Evolutionary conservation across 176 grass and related monocot genomes (phyloP).

Genomic region (Ensete glaucum): DNA sequence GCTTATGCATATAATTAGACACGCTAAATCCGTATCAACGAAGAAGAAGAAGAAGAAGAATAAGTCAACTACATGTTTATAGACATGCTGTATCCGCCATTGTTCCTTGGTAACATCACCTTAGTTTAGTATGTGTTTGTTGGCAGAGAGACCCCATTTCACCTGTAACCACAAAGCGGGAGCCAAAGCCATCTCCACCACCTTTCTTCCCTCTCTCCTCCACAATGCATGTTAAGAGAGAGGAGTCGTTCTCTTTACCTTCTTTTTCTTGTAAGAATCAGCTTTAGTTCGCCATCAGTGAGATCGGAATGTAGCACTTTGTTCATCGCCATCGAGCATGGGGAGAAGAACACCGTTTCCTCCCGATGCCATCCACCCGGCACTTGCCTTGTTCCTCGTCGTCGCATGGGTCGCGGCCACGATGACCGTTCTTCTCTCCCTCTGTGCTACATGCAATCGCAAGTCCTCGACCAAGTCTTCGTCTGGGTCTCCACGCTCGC

Average conservation of each 20-base stretch:
- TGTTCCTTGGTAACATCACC: not conserved
- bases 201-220: conserved; percentile 14
- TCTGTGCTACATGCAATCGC: conserved; percentile 72
- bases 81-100: no score
- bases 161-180: conserved; percentile 30
- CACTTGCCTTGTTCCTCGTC: conserved; percentile 34
- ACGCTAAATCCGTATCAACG: no score
- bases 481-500: not conserved
- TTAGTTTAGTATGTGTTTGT: conserved; percentile 46
- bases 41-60: no score
- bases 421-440: conserved; percentile 37
- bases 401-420: conserved; percentile 45
- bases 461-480: conserved; percentile 22
- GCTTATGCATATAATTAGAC: no score
- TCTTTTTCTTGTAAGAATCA: not conserved
- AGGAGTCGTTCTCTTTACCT: not conserved
- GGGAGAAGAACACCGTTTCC: conserved; percentile 38
- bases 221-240: no score
- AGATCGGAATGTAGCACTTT: not conserved
- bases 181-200: conserved; percentile 9
- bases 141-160: conserved; percentile 24
- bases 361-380: conserved; percentile 21
- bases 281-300: not conserved
- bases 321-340: conserved; percentile 22
- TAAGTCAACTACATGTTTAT: no score